Conservation (phyloP, 345 rosid genomes). For the Isatis tinctoria region DNA sequence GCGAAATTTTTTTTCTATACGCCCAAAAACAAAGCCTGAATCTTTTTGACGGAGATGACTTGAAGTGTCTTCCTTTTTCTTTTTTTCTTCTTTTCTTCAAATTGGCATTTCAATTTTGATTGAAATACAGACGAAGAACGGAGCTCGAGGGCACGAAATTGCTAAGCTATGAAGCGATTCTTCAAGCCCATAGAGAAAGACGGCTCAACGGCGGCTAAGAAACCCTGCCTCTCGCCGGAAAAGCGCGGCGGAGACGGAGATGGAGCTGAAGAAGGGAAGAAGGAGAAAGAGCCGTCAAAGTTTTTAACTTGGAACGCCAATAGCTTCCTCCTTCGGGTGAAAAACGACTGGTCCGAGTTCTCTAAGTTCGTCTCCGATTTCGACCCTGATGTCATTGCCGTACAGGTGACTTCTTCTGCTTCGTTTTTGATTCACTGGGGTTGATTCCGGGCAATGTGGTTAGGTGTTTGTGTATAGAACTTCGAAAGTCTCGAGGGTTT, state of each 20-base stretch:
- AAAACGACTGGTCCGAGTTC: slow-evolving; percentile 84
- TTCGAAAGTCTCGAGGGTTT: slow-evolving; percentile 5
- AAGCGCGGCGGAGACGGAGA: slow-evolving; percentile 26
- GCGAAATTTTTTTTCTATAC: background rate
- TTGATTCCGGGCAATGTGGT: slow-evolving; percentile 4
- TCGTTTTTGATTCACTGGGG: background rate
- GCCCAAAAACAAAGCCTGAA: background rate
- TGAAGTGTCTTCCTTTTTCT: slow-evolving; percentile 3
- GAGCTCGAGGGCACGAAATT: background rate
- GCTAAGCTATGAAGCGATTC: slow-evolving; percentile 72
- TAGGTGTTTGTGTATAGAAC: background rate
- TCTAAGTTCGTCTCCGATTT: slow-evolving; percentile 52
- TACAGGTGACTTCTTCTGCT: slow-evolving; percentile 50
- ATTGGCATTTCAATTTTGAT: background rate
- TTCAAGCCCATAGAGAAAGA: slow-evolving; percentile 89
- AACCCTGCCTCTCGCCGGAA: slow-evolving; percentile 45
- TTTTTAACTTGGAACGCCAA: slow-evolving; percentile 94
- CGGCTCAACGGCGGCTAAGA: slow-evolving; percentile 56
- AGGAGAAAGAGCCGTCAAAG: slow-evolving; percentile 60
- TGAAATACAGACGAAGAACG: background rate
- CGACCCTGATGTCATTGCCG: slow-evolving; percentile 84
- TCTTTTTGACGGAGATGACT: background rate
- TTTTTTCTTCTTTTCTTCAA: background rate
- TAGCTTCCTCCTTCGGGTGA: slow-evolving; percentile 90
- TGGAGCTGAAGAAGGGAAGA: slow-evolving; percentile 14